Conservation (phyloP, 495 filamentous ascomycete species). For the Tuber calosporum region DNA sequence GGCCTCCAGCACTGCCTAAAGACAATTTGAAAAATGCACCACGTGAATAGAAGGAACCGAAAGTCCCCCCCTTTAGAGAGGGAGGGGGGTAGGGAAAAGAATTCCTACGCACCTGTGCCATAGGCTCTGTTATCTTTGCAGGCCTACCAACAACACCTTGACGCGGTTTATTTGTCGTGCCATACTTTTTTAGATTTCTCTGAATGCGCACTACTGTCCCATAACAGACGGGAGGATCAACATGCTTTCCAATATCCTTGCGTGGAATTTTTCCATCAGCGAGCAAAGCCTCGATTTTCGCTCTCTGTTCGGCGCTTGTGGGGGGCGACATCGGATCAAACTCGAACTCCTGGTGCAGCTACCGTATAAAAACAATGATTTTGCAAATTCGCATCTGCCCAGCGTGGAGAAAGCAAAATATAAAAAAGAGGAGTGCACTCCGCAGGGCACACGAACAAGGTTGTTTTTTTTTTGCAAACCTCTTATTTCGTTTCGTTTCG, state of each 20-base stretch:
- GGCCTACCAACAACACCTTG: not conserved
- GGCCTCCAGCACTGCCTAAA: slow-evolving; percentile 5
- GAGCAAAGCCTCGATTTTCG: not conserved
- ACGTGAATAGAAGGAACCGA: not conserved
- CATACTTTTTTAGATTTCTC: slow-evolving; percentile 4
- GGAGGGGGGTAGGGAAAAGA: not conserved
- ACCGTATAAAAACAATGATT: slow-evolving; percentile 1
- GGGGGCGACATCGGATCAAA: slow-evolving; percentile 1
- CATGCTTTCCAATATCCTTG: slow-evolving; percentile 6
- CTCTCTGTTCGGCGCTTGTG: not conserved
- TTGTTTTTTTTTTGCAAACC: not conserved
- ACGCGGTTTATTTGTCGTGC: not conserved
- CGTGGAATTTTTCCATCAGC: slow-evolving; percentile 3
- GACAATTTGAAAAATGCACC: slow-evolving; percentile 2
- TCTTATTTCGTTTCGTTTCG: not conserved
- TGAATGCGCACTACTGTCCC: slow-evolving; percentile 3
- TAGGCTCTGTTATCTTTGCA: not conserved
- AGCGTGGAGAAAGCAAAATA: not conserved
- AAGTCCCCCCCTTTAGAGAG: not conserved
- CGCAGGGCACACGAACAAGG: not conserved
- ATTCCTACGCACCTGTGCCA: slow-evolving; percentile 2
- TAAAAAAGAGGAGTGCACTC: not conserved
- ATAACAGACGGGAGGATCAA: slow-evolving; percentile 2
- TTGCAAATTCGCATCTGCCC: not conserved
- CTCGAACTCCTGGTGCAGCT: not conserved